Conservation (phyloP, 1,139 yeast genomes). For the Sporopachydermia cereana region DNA sequence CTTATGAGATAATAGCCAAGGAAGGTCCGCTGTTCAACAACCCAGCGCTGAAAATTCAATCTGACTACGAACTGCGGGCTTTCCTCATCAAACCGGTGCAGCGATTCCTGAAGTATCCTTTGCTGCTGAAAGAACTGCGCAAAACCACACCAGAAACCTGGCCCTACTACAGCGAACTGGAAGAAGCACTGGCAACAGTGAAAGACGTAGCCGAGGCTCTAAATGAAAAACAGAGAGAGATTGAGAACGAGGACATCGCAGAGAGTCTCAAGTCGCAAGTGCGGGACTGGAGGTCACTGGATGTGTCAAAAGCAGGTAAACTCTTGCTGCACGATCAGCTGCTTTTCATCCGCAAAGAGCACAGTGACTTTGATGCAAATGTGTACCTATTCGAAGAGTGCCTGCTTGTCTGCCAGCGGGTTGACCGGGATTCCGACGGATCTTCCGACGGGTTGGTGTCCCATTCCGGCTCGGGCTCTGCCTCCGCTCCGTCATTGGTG, state of each 20-base stretch:
- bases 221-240: slow-evolving; percentile 87
- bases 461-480: slow-evolving; percentile 12
- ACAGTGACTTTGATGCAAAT: slow-evolving; percentile 77
- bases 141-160: slow-evolving; percentile 37
- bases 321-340: slow-evolving; percentile 68
- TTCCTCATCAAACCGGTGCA: slow-evolving; percentile 90
- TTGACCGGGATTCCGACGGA: slow-evolving; percentile 23
- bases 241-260: slow-evolving; percentile 70
- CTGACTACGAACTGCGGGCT: slow-evolving; percentile 82
- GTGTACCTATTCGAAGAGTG: slow-evolving; percentile 84
- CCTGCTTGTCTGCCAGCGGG: slow-evolving; percentile 31
- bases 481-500: slow-evolving; percentile 17
- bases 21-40: slow-evolving; percentile 48
- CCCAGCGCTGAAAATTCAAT: slow-evolving; percentile 57
- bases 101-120: slow-evolving; percentile 86
- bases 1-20: slow-evolving; percentile 65
- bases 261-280: slow-evolving; percentile 64
- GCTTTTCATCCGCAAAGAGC: slow-evolving; percentile 57
- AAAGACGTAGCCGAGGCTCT: slow-evolving; percentile 74
- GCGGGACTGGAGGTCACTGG: slow-evolving; percentile 91
- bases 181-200: slow-evolving; percentile 55
- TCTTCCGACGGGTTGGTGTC: slow-evolving; percentile 3
- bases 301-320: slow-evolving; percentile 73
- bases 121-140: slow-evolving; percentile 62
- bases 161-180: slow-evolving; percentile 56